Evolutionary conservation across 1,284 basidiomycete genomes (phyloP).

Genomic region (Serendipita sp.): DNA sequence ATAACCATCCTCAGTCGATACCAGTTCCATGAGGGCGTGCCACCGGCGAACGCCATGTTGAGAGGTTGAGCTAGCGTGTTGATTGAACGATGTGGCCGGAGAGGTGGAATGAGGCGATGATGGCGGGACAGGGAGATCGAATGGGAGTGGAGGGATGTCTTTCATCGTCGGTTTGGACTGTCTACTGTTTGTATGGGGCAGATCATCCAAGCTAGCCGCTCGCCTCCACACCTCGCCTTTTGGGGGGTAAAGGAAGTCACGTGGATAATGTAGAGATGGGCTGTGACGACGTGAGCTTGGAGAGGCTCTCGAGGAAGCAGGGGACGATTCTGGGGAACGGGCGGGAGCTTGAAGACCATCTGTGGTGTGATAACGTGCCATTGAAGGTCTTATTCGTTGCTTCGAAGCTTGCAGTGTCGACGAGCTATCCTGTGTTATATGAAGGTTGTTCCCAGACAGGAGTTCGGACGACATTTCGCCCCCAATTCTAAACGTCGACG

Average conservation of each 20-base stretch:
- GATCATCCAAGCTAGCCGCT: not conserved
- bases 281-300: not conserved
- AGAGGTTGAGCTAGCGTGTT: not conserved
- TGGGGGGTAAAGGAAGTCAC: not conserved
- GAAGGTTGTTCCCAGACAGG: no score
- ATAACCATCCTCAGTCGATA: conserved; percentile 73
- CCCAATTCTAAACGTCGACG: no score
- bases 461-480: no score
- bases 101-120: not conserved
- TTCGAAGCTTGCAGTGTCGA: not conserved
- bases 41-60: conserved; percentile 35
- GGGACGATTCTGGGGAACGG: not conserved
- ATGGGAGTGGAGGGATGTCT: not conserved
- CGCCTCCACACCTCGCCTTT: not conserved
- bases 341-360: not conserved
- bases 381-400: not conserved
- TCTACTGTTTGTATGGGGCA: not conserved
- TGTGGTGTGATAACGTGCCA: not conserved
- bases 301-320: not conserved
- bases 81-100: not conserved
- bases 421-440: no score
- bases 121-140: not conserved
- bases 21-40: conserved; percentile 64
- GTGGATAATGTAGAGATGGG: not conserved
- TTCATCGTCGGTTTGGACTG: not conserved